phyloP scores from a whole-genome alignment of 2,329 filamentous ascomycete genomes.

The Periconia macrospinosa region DNA sequence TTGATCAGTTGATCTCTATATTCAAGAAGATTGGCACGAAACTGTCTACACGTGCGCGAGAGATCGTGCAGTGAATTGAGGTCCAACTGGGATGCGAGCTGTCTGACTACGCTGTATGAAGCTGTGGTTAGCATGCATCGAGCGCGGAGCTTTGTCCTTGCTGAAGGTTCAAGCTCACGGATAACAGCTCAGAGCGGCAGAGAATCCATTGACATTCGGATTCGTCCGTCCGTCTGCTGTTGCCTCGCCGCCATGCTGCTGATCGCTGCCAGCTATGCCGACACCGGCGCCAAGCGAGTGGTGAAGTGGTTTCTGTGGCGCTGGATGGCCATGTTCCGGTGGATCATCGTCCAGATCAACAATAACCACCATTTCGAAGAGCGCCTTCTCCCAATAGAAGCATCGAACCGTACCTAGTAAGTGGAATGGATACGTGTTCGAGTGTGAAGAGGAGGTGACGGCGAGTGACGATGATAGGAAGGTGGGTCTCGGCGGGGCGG shows the following conservation, averaged over 20 bases:
- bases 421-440: background rate
- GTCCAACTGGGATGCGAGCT: conserved; percentile 77
- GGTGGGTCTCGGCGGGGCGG: conserved; percentile 4
- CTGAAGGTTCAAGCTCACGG: conserved; percentile 58
- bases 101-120: conserved; percentile 68
- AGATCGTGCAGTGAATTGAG: conserved; percentile 85
- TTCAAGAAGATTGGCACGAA: conserved; percentile 76
- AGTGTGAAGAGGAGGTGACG: background rate
- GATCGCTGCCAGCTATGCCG: conserved; percentile 8
- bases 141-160: conserved; percentile 31
- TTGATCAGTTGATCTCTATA: conserved; percentile 73
- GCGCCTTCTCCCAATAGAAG: conserved; percentile 14
- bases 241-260: conserved; percentile 9
- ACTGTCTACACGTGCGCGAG: conserved; percentile 77
- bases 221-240: conserved; percentile 42
- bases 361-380: conserved; percentile 47
- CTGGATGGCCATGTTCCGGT: conserved; percentile 20
- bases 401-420: conserved; percentile 29
- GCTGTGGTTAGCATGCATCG: conserved; percentile 32
- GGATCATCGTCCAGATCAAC: conserved; percentile 47
- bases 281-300: conserved; percentile 22
- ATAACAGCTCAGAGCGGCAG: conserved; percentile 67
- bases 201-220: conserved; percentile 62
- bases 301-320: conserved; percentile 31
- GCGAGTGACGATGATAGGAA: background rate